These are phyloP conservation scores for Barbarea vulgaris DNA, from an alignment of 345 rosid genomes.

Conservation along the genomic window DNA sequence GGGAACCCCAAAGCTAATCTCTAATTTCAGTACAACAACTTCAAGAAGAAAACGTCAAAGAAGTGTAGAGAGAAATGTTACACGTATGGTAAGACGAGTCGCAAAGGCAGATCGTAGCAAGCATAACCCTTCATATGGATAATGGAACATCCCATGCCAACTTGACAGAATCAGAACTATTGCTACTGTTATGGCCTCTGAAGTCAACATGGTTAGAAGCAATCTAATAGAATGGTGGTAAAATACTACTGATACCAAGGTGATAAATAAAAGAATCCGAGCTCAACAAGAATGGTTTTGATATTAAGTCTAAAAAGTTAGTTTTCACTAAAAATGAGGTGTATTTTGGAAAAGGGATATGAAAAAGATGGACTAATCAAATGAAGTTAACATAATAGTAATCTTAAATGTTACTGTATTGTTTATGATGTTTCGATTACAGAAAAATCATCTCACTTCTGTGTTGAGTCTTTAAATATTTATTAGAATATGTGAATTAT, in stretches of 20 bases:
- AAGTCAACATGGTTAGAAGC: not conserved
- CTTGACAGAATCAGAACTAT: not conserved
- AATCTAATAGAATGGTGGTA: not conserved
- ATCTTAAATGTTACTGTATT: no score
- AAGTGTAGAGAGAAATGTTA: not conserved
- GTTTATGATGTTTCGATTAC: no score
- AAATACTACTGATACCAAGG: not conserved
- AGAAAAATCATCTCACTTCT: no score
- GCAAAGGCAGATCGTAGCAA: not conserved
- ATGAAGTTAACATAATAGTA: no score
- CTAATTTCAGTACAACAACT: not conserved
- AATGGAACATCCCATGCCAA: no score
- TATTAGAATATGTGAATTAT: no score
- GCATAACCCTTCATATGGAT: not conserved
- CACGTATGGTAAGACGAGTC: not conserved
- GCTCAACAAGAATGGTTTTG: not conserved
- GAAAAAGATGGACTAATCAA: no score
- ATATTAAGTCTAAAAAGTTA: no score
- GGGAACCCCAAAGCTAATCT: not conserved
- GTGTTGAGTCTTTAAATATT: no score
- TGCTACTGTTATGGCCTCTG: not conserved
- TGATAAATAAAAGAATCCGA: not conserved
- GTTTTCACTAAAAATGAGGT: not conserved
- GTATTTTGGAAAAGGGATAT: not conserved
- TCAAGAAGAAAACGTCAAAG: not conserved